Evolutionary conservation across 169 alveolate genomes (phyloP), one percentile per base, ranked within the genome.

Genomic region (Sarcocystis neurona): DNA sequence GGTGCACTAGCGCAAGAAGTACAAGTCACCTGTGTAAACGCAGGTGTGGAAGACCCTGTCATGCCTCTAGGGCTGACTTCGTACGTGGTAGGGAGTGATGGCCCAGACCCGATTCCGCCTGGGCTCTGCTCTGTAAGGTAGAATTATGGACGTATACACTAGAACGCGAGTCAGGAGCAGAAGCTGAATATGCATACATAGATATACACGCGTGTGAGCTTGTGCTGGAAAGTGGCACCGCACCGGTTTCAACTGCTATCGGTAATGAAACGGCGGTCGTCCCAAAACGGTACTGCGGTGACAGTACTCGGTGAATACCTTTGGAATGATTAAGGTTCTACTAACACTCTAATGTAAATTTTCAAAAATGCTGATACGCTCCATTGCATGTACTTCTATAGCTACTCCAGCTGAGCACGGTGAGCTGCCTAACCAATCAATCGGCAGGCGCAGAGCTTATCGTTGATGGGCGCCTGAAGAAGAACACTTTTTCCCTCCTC

Each of bases 401-500:
- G 53, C 56, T 18, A 4, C 50, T 23, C 3, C n/a, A n/a, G n/a
- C n/a, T n/a, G n/a, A n/a, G n/a, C n/a, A n/a, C n/a, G n/a, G n/a
- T n/a, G n/a, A n/a, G n/a, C n/a, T n/a, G 27, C 18, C 87, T 50
- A 18, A 79, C 87, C 87, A 5, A 79, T 48, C 41, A 79, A 30
- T 30, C 87, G 47, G 75, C 87, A 79, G 41, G 87, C 87, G 53
- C 87, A 79, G 20, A 50, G 12, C 18, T 75, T 47, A 32, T 79
- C 87, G 37, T 39, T 79, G 75, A 79, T 20, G 44, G 87, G 87
- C 12, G 87, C 75, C 87, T 79, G 87, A 4, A 2, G 53, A 47
- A 41, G 27, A 1, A 30, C 8, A 66, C 41, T 18, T 15, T 66
- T 66, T 30, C 18, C 78, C 18, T 32, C 78, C 41, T 66, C 41